Evolutionary conservation across 2,329 filamentous ascomycete species (phyloP).

Genomic region (Juglanconis juglandina): DNA sequence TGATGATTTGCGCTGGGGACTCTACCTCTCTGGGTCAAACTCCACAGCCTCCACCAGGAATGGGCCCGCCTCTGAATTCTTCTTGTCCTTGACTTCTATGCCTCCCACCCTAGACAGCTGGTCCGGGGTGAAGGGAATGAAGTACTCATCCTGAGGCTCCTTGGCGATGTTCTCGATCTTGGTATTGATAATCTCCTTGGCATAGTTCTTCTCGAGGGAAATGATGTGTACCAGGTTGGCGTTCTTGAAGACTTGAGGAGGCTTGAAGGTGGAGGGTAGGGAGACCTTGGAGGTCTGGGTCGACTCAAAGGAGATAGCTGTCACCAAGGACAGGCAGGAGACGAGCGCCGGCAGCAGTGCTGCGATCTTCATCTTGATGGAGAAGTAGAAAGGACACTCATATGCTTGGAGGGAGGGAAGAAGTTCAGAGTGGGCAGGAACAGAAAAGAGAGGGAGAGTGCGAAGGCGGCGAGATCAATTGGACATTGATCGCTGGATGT

Average conservation of each 20-base stretch:
- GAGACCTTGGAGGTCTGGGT: constrained; percentile 55
- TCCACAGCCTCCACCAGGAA: constrained; percentile 70
- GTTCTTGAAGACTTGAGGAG: constrained; percentile 91
- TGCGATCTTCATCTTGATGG: constrained; percentile 43
- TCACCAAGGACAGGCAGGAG: constrained; percentile 51
- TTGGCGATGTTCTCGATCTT: constrained; percentile 83
- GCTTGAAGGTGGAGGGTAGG: constrained; percentile 68
- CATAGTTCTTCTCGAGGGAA: constrained; percentile 90
- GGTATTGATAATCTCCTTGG: constrained; percentile 89
- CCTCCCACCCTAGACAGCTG: constrained; percentile 76
- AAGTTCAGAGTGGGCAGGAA: neutral
- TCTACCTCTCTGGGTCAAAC: constrained; percentile 56
- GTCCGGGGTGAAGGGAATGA: constrained; percentile 75
- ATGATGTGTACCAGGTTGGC: constrained; percentile 84
- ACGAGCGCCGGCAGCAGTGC: constrained; percentile 55
- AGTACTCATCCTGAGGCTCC: constrained; percentile 84
- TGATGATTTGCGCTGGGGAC: neutral
- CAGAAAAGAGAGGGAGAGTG: constrained; percentile 1
- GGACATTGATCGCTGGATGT: constrained; percentile 21
- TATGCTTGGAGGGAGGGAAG: constrained; percentile 20
- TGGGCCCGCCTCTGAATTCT: constrained; percentile 62
- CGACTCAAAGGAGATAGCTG: constrained; percentile 35
- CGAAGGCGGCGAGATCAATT: constrained; percentile 16
- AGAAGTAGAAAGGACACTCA: constrained; percentile 23
- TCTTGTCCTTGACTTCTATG: constrained; percentile 90